Base-by-base conservation (phyloP, 176 grass and related monocot genomes). In the Raddia guianensis region DNA sequence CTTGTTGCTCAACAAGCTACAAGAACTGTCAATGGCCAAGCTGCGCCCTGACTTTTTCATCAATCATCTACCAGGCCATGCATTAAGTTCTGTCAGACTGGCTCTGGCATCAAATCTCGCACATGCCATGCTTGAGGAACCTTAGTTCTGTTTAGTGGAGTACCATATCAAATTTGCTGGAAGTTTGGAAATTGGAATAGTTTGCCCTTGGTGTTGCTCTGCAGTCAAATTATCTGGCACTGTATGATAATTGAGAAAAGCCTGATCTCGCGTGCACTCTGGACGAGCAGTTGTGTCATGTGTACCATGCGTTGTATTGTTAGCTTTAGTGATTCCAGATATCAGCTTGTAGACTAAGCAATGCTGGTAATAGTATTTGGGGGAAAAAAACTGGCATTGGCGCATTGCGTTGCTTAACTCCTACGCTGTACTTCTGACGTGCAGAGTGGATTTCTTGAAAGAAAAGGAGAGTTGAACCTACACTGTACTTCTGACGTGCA, bases 1-100 rank as follows among this genome's bases (percentile, higher is more conserved):
- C 37, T 83, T 98, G 74, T 89, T 98, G 78, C 90, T 98, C 53
- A 90, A 82, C 79, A 98, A 98, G 78, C 85, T 98, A 63, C 92
- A 95, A 85, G 90, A 95, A 50, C 49, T 98, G 63, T 95, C 92
- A 49, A 84, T 95, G 68, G 95, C 88, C 16, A 98, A 95, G 84
- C 63, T 86, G 43, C 71, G 90, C 8, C 90, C 92, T 61, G 90
- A 88, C 70, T 98, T 89, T 48, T 85, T 77, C n/a, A 91, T 75
- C 62, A 67, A 78, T 70, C 77, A 91, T 49, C 49, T 98, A 78
- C 82, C 83, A 43, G 62, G 61, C 71, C 84, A 93, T 73, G 88
- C 90, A 10, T 42, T 89, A 33, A 92, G 70, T 63, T 86, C 92
- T 2, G 84, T 95, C 62, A 82, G 90, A 80, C 86, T 98, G 76